Evolutionary conservation across 352 stramenopile genomes (phyloP), one percentile per base, ranked within the genome.

Genomic region (Pythium grandisporangium): DNA sequence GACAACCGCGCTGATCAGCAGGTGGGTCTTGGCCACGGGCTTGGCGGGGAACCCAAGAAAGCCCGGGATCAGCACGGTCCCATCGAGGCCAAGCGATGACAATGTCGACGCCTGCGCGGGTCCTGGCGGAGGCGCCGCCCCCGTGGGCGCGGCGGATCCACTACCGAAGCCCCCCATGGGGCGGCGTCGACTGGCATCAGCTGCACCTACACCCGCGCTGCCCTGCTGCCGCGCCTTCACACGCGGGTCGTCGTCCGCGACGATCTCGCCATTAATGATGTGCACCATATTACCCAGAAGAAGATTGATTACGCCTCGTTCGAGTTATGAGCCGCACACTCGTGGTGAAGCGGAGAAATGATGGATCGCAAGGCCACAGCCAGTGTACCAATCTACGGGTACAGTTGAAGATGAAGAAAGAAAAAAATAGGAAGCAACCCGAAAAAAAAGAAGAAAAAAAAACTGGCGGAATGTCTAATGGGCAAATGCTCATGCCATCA

Each of bases 211-310:
- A 16, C 30, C 37, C 2, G 44, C 40, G 7, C n/a, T 25, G 11
- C 38, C n/a, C 40, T 62, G 49, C 23, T 51, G 24, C 20, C 44
- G 48, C n/a, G 55, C 42, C 41, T 60, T 59, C 41, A 93, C 74
- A 16, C 79, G 69, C 50, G 79, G 79, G 55, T 93, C 79, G 60
- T 93, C 65, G 60, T 93, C 79, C 32, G 53, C 38, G 16, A 93
- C 76, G 65, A 93, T 93, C 48, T 93, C 79, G 39, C 79, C 79
- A 43, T 93, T 93, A 54, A 93, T 84, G 39, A 93, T 93, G 59
- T 90, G 79, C 55, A 93, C 79, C 79, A 92, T 92, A 24, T 7
- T 56, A 21, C n/a, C n/a, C n/a, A n/a, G n/a, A n/a, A n/a, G n/a
- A n/a, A n/a, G n/a, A n/a, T n/a, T n/a, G n/a, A n/a, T n/a, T n/a